Evolutionary conservation across 192 early-diverging fungal genomes (phyloP).

Genomic region (Geranomyces variabilis): DNA sequence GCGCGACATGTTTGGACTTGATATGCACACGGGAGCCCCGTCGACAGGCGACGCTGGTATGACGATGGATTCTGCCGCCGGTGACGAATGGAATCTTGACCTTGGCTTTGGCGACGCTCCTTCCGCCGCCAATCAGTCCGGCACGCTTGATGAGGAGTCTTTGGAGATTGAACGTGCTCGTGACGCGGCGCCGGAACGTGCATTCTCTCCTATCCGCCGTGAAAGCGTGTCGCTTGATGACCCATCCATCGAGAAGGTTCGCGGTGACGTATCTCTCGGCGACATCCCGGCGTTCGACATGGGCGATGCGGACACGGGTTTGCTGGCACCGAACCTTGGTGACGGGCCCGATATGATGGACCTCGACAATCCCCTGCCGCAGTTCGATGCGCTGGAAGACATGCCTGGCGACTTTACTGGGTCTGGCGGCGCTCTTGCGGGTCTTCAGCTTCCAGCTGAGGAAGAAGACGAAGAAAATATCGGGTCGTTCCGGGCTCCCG

Average conservation of each 20-base stretch:
- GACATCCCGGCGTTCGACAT: background rate
- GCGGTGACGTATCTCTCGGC: constrained; percentile 12
- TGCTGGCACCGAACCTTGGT: background rate
- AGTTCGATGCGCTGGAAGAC: constrained; percentile 10
- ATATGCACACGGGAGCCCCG: background rate
- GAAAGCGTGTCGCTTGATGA: constrained; percentile 17
- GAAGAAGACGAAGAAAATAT: constrained; percentile 12
- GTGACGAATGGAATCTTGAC: constrained; percentile 39
- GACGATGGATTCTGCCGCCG: background rate
- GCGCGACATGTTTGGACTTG: constrained; percentile 30
- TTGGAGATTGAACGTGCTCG: constrained; percentile 63
- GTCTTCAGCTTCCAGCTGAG: background rate
- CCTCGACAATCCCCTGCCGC: constrained; percentile 23
- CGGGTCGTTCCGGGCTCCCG: constrained; percentile 1
- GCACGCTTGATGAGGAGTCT: constrained; percentile 27
- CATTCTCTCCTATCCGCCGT: constrained; percentile 27
- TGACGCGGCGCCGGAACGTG: constrained; percentile 38
- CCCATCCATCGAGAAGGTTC: background rate
- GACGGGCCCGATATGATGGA: constrained; percentile 16
- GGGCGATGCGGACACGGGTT: background rate
- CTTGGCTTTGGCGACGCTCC: constrained; percentile 44
- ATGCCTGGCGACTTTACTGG: background rate
- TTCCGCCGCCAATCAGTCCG: constrained; percentile 1
- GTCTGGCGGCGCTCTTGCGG: background rate
- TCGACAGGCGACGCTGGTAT: constrained; percentile 36